Conservation (phyloP, 805 yeast species). For the Kluyveromyces nonfermentans region DNA sequence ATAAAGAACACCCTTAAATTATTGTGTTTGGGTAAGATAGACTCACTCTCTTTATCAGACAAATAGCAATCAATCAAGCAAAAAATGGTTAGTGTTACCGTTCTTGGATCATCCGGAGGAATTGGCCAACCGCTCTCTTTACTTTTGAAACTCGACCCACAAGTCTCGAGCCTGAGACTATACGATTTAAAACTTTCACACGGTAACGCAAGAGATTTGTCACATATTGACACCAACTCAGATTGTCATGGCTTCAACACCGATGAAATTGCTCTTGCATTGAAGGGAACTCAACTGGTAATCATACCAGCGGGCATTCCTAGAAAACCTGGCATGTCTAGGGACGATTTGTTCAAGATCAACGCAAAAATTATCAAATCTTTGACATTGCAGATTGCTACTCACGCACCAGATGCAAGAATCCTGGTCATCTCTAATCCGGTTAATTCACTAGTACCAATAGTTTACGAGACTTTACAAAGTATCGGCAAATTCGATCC, state of each 20-base stretch:
- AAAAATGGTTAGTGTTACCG: slow-evolving; percentile 49
- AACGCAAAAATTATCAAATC: slow-evolving; percentile 76
- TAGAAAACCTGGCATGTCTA: slow-evolving; percentile 83
- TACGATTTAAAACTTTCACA: slow-evolving; percentile 71
- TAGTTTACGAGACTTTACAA: slow-evolving; percentile 70
- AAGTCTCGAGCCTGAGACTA: slow-evolving; percentile 58
- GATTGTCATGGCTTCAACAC: slow-evolving; percentile 58
- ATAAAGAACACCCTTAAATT: too few relatives aligned
- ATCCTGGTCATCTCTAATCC: slow-evolving; percentile 68
- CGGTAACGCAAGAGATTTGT: slow-evolving; percentile 74
- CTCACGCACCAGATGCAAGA: slow-evolving; percentile 57
- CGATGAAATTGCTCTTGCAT: slow-evolving; percentile 57
- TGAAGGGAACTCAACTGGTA: slow-evolving; percentile 74
- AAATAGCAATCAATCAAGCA: too few relatives aligned
- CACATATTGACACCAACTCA: slow-evolving; percentile 71
- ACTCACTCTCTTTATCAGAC: too few relatives aligned
- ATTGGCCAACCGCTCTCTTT: slow-evolving; percentile 66
- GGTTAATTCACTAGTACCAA: slow-evolving; percentile 77
- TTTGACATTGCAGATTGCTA: slow-evolving; percentile 62
- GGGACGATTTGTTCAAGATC: slow-evolving; percentile 78
- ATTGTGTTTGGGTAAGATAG: too few relatives aligned
- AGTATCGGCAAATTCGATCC: slow-evolving; percentile 65
- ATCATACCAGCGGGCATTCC: slow-evolving; percentile 88
- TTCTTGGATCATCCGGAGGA: slow-evolving; percentile 81
- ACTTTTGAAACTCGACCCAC: slow-evolving; percentile 60